Evolutionary conservation across 164 flowering plant genomes (phyloP).

Genomic region (Echeveria elegans): DNA sequence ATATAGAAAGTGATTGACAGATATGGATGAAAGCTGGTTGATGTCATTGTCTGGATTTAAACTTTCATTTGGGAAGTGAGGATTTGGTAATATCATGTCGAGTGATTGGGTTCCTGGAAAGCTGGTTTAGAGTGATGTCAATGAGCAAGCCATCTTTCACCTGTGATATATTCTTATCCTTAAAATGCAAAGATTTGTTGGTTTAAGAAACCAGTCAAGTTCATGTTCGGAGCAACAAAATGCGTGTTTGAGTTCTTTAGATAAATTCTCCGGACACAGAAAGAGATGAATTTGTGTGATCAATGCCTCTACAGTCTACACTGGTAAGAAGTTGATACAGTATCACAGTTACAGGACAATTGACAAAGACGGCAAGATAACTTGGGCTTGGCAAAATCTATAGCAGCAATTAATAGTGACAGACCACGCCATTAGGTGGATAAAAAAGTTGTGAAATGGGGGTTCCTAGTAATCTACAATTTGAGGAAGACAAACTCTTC

Average conservation of each 20-base stretch:
- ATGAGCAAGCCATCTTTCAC: background rate
- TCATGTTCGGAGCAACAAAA: too few species aligned
- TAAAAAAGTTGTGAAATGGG: background rate
- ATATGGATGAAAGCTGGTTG: background rate
- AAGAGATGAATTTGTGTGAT: too few species aligned
- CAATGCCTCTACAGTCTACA: too few species aligned
- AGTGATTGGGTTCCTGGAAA: background rate
- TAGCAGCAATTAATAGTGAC: background rate
- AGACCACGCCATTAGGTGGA: background rate
- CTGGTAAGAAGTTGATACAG: too few species aligned
- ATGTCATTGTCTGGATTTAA: background rate
- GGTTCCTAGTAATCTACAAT: background rate
- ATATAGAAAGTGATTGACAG: background rate
- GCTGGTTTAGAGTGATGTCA: background rate
- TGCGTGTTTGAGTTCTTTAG: too few species aligned
- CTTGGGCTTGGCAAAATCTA: background rate
- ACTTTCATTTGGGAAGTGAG: background rate
- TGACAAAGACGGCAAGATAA: too few species aligned
- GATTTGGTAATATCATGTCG: background rate
- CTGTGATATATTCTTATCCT: background rate
- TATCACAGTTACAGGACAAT: too few species aligned
- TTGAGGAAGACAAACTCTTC: conserved; percentile 10
- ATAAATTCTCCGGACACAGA: too few species aligned
- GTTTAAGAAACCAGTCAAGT: too few species aligned
- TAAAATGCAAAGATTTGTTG: background rate